A percentile compares a stretch with the other conserved stretches of the same genome.
Evolutionary conservation across 2,329 filamentous ascomycete species (phyloP).

Genomic region (Lanzia echinophila): DNA sequence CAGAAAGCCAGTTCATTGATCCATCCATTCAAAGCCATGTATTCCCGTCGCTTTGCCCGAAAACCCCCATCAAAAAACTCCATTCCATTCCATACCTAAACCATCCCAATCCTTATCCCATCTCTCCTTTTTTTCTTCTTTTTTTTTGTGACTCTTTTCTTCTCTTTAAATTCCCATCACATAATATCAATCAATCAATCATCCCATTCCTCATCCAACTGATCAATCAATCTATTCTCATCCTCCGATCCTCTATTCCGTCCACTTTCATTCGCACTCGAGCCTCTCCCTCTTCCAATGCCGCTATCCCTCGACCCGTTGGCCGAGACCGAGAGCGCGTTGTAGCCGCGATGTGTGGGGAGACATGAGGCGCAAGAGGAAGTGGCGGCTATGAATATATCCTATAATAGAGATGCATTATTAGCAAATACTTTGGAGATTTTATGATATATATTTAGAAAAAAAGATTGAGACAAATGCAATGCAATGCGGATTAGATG

Average conservation of each 20-base stretch:
- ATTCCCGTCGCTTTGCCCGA: no score
- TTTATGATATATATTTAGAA: no score
- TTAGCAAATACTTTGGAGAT: no score
- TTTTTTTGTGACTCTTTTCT: background rate
- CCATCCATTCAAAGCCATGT: background rate
- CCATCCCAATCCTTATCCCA: no score
- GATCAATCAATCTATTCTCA: slow-evolving; percentile 90
- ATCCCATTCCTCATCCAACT: slow-evolving; percentile 96
- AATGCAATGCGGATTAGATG: no score
- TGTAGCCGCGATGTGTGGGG: slow-evolving; percentile 61
- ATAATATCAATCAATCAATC: slow-evolving; percentile 42
- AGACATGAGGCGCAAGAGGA: slow-evolving; percentile 63
- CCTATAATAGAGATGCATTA: slow-evolving; percentile 35
- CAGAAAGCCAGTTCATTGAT: background rate
- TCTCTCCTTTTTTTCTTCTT: background rate
- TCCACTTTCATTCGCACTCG: background rate
- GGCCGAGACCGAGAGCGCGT: slow-evolving; percentile 50
- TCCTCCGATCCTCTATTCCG: slow-evolving; percentile 49
- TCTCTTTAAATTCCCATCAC: background rate
- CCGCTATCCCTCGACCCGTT: slow-evolving; percentile 38
- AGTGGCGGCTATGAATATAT: slow-evolving; percentile 60
- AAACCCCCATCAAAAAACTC: background rate
- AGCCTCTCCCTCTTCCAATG: background rate
- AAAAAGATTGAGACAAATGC: no score
- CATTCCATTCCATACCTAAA: background rate